phyloP scores from a whole-genome alignment of 2,329 filamentous ascomycete species.

The Pseudocercospora fijiensis region DNA sequence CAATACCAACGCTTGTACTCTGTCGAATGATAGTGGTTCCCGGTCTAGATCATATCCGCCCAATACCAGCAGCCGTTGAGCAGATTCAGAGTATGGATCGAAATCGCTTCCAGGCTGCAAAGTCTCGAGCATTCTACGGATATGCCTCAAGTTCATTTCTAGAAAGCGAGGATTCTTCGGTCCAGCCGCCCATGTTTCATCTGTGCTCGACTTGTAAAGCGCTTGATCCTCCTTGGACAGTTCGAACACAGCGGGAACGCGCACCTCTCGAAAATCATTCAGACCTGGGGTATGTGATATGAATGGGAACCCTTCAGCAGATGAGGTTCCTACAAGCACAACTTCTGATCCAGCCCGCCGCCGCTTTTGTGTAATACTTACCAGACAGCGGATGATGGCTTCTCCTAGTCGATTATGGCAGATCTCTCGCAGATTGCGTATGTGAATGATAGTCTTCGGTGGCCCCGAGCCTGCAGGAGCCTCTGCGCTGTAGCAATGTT shows the following conservation, averaged over 20 bases:
- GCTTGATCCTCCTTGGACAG: constrained; percentile 22
- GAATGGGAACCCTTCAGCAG: constrained; percentile 42
- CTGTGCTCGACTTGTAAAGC: constrained; percentile 15
- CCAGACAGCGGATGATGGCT: constrained; percentile 67
- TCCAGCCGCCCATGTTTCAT: constrained; percentile 9
- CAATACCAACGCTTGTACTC: constrained; percentile 60
- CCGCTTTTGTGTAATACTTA: constrained; percentile 67
- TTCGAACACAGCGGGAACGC: constrained; percentile 52
- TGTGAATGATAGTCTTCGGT: constrained; percentile 60
- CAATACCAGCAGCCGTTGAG: constrained; percentile 25
- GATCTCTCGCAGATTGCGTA: constrained; percentile 78
- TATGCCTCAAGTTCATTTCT: constrained; percentile 64
- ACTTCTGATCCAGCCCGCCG: constrained; percentile 71
- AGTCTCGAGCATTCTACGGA: constrained; percentile 60
- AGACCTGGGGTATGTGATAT: constrained; percentile 34
- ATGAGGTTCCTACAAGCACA: constrained; percentile 75
- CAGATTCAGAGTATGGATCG: constrained; percentile 25
- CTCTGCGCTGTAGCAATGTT: not conserved
- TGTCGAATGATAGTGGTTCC: constrained; percentile 55
- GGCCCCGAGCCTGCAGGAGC: not conserved
- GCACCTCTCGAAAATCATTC: constrained; percentile 54
- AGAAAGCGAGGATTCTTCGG: constrained; percentile 32
- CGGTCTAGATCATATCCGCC: constrained; percentile 47
- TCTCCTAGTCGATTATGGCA: constrained; percentile 67
- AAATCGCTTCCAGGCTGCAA: constrained; percentile 39